Evolutionary conservation across 2,329 filamentous ascomycete genomes (phyloP).

Genomic region (Trichoderma brevicompactum): DNA sequence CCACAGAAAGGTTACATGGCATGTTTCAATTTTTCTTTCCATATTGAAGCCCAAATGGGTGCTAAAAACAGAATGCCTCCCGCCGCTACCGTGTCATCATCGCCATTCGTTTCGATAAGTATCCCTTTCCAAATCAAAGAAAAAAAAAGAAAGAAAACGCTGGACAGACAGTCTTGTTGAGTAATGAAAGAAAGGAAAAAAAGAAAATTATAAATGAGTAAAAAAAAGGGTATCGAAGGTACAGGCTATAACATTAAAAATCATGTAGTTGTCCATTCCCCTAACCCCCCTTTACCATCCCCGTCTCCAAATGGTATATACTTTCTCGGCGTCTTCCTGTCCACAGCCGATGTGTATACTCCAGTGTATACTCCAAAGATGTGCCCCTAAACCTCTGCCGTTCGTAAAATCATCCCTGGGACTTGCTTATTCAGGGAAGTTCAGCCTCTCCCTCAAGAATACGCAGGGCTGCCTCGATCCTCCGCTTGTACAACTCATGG

Average conservation of each 20-base stretch:
- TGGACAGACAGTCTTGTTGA: neutral
- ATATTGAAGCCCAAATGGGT: neutral
- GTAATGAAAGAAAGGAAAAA: neutral
- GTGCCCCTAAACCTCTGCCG: neutral
- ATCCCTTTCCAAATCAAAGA: constrained; percentile 2
- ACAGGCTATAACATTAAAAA: constrained; percentile 19
- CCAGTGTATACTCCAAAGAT: neutral
- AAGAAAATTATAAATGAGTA: neutral
- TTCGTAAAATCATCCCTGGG: neutral
- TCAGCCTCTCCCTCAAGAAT: constrained; percentile 66
- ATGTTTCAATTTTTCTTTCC: constrained; percentile 1
- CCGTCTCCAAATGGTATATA: neutral
- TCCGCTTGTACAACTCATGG: constrained; percentile 67
- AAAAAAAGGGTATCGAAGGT: constrained; percentile 37
- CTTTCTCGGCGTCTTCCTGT: neutral
- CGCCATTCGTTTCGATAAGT: constrained; percentile 8
- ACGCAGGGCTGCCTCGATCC: constrained; percentile 74
- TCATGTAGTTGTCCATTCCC: constrained; percentile 24
- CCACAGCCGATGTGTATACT: neutral
- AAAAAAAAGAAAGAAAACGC: neutral
- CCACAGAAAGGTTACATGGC: neutral
- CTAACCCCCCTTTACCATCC: neutral
- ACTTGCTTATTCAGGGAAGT: constrained; percentile 9
- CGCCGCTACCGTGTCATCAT: constrained; percentile 12
- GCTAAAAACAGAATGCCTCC: constrained; percentile 10